phyloP scores from a whole-genome alignment of 768 basidiomycete genomes.

The Leccinellum rugosiceps region DNA sequence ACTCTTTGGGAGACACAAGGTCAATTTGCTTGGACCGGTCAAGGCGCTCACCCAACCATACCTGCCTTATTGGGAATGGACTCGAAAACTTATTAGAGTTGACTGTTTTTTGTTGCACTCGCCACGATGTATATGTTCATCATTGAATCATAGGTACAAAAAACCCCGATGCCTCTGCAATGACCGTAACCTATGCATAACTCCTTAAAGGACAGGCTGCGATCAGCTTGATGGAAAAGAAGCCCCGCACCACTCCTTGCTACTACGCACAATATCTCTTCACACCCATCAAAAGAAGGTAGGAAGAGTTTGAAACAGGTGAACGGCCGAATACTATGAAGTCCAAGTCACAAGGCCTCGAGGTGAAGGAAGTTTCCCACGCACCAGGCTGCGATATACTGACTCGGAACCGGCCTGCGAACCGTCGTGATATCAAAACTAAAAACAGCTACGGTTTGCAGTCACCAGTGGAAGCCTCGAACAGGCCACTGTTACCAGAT shows the following conservation, averaged over 20 bases:
- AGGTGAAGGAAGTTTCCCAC: not conserved
- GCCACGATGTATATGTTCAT: too few species aligned
- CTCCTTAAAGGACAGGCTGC: not conserved
- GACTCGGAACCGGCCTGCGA: not conserved
- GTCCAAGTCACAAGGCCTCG: not conserved
- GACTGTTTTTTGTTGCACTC: too few species aligned
- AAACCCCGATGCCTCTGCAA: not conserved
- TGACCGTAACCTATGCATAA: not conserved
- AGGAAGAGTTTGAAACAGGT: not conserved
- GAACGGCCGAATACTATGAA: not conserved
- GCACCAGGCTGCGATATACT: not conserved
- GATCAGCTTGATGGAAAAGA: not conserved
- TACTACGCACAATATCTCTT: not conserved
- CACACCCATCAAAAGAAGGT: not conserved
- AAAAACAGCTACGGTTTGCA: not conserved
- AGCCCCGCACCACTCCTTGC: not conserved
- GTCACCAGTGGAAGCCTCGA: not conserved
- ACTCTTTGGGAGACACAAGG: not conserved
- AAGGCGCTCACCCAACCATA: constrained; percentile 2
- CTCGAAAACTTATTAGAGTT: not conserved
- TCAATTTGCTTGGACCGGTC: not conserved
- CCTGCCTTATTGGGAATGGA: constrained; percentile 24
- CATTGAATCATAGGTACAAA: not conserved
- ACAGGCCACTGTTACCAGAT: not conserved
- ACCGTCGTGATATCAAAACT: not conserved